These are phyloP conservation scores for Solanum aculeatissimum DNA, from an alignment of 305 asterid species.

Conservation along the genomic window DNA sequence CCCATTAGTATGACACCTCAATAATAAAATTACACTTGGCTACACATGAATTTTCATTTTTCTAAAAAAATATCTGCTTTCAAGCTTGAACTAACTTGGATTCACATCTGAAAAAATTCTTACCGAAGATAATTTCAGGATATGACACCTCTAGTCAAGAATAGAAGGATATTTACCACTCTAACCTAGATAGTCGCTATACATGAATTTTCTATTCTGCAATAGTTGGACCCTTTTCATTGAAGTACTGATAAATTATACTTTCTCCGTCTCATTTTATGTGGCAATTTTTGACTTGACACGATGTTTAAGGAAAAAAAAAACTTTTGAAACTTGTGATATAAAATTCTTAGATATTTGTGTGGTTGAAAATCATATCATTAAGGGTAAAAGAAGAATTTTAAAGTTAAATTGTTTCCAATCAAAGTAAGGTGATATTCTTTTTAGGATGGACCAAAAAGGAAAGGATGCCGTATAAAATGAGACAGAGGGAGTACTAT, in stretches of 20 bases:
- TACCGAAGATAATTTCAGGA: background rate
- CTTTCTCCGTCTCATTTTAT: no score
- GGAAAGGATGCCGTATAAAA: no score
- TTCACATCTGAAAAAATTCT: background rate
- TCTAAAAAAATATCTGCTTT: background rate
- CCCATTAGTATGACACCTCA: background rate
- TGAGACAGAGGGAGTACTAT: background rate
- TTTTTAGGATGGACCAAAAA: no score
- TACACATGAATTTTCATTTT: background rate
- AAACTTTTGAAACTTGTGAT: no score
- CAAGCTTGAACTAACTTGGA: background rate
- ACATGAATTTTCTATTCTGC: background rate
- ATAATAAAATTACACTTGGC: background rate
- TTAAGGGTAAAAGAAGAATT: no score
- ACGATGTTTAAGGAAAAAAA: no score
- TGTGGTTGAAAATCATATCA: no score
- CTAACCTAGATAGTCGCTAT: background rate
- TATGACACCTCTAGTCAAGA: fast-evolving
- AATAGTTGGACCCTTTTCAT: background rate
- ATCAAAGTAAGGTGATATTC: no score
- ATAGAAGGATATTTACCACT: fast-evolving
- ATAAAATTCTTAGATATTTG: no score
- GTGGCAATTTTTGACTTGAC: no score
- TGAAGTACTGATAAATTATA: background rate
- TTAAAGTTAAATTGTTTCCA: no score